Evolutionary conservation across 192 early-diverging fungal species (phyloP).

Genomic region (Mortierella antarctica): DNA sequence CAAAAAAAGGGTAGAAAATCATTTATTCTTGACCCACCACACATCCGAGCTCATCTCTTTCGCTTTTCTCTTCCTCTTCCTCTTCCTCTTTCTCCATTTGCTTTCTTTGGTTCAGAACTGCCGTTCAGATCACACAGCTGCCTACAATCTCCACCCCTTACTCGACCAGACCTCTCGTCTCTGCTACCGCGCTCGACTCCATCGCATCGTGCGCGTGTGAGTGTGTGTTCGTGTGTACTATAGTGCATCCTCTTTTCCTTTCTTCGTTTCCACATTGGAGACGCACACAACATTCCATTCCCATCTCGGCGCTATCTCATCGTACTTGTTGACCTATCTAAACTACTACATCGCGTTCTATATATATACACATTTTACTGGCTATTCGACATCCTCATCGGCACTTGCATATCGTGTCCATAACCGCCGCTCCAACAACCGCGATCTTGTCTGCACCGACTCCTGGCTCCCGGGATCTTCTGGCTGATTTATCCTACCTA

Average conservation of each 20-base stretch:
- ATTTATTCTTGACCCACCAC: background rate
- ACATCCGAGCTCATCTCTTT: background rate
- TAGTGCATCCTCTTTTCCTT: background rate
- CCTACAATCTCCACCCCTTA: background rate
- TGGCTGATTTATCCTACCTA: background rate
- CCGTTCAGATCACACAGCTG: too few species aligned
- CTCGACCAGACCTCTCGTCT: background rate
- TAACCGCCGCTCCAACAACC: too few species aligned
- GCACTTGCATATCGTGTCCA: too few species aligned
- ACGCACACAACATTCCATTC: background rate
- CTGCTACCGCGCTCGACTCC: background rate
- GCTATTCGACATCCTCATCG: background rate
- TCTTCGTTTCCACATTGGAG: background rate
- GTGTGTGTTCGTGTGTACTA: background rate
- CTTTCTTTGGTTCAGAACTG: too few species aligned
- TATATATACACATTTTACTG: background rate
- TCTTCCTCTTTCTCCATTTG: background rate
- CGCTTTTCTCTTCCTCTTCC: constrained; percentile 7
- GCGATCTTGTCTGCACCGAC: too few species aligned
- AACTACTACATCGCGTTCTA: constrained; percentile 1
- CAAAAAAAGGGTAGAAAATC: background rate
- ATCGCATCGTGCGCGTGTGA: too few species aligned
- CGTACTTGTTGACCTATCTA: background rate
- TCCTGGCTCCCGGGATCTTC: too few species aligned
- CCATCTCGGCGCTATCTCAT: constrained; percentile 21